Evolutionary conservation across 345 rosid genomes (phyloP), one percentile per base, ranked within the genome.

Genomic region (Syzygium grande): DNA sequence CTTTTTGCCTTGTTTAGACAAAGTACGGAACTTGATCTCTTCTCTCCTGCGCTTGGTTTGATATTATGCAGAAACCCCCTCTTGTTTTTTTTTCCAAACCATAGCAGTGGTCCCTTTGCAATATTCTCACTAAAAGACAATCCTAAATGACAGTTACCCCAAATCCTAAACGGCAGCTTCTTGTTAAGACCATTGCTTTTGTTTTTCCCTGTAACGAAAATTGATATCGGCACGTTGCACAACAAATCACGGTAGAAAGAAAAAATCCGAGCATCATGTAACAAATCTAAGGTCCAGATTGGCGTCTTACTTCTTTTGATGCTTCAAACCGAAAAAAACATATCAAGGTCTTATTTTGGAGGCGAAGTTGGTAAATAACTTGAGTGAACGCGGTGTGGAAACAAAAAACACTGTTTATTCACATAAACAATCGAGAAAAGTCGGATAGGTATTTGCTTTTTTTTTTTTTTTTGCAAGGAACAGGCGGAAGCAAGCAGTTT

Each of bases 251-350:
- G 10, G 12, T 7, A 9, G 22, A 34, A 12, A 34, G 43, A 2
- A 65, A 65, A 30, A 65, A 8, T 43, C 43, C 43, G 5, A 10
- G 11, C 12, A 3, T 16, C 46, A 34, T 2, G 25, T 19, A 38
- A 19, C 2, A 2, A 73, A 7, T 19, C 25, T 5, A 3, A 17
- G 6, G 1, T 38, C 6, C 7, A 38, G 0, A 73, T 73, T 4
- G 5, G 13, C 13, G 6, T 8, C 25, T 68, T 34, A 19, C 46
- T 68, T 68, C 7, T 34, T 61, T 34, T 1, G 41, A 68, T 4
- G 13, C 23, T 34, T 68, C 80, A 16, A 16, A 68, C 17, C 2
- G 43, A 68, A 16, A 30, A 30, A 8, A 1, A 4, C 43, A 68
- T 19, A 19, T 17, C 43, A 22, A 73, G 27, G 10, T 19, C 27